Evolutionary conservation across 176 grass and related monocot species (phyloP).

Genomic region (Tuctoria greenei): DNA sequence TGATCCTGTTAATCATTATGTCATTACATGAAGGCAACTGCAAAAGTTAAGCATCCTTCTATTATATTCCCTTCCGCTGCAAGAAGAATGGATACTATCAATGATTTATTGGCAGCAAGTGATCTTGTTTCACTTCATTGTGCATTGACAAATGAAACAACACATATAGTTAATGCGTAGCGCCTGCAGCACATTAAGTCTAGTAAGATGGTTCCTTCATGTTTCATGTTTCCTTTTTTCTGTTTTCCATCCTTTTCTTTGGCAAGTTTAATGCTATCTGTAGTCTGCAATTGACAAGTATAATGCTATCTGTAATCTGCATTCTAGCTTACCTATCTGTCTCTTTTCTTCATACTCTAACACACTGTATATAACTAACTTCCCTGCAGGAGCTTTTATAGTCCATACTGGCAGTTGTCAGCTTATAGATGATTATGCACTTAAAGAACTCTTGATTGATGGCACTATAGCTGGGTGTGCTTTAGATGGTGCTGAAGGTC

Average conservation of each 20-base stretch:
- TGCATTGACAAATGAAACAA: slow-evolving; percentile 69
- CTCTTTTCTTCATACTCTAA: slow-evolving; percentile 16
- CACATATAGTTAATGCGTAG: slow-evolving; percentile 78
- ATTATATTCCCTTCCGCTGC: slow-evolving; percentile 79
- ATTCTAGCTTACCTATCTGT: not conserved
- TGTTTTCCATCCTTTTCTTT: not conserved
- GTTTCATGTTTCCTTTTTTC: not conserved
- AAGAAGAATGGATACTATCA: slow-evolving; percentile 95
- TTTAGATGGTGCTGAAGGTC: slow-evolving; percentile 90
- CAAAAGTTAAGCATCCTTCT: slow-evolving; percentile 63
- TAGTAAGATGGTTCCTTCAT: slow-evolving; percentile 45
- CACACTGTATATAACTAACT: not conserved
- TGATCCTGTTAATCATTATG: slow-evolving; percentile 20
- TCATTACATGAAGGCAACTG: slow-evolving; percentile 45
- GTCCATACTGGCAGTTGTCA: slow-evolving; percentile 93
- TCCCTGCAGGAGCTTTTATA: slow-evolving; percentile 80
- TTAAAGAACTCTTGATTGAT: slow-evolving; percentile 92
- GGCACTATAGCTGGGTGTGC: slow-evolving; percentile 92
- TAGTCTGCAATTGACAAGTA: too few relatives aligned
- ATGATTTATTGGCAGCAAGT: slow-evolving; percentile 89
- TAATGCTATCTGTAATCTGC: not conserved
- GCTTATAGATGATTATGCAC: slow-evolving; percentile 90
- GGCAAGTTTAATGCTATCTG: not conserved
- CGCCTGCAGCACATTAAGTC: slow-evolving; percentile 85
- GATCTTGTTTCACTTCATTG: slow-evolving; percentile 96